Conservation (phyloP, 2,329 filamentous ascomycete genomes). For the Endoconidiophora laricicola region DNA sequence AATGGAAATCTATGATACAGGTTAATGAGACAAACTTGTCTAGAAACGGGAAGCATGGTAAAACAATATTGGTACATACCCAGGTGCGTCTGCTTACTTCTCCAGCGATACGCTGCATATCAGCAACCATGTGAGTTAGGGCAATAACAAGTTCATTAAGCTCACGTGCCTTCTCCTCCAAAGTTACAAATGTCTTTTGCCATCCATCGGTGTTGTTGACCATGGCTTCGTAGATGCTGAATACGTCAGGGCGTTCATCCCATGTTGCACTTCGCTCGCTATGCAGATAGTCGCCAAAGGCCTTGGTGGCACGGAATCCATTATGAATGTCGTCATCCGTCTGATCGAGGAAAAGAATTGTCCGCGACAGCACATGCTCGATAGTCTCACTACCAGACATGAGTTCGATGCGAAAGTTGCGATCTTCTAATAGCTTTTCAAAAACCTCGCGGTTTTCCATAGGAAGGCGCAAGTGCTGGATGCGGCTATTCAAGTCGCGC, state of each 20-base stretch:
- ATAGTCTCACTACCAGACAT: constrained; percentile 80
- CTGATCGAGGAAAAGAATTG: constrained; percentile 58
- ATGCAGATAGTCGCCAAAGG: constrained; percentile 60
- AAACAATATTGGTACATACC: constrained; percentile 31
- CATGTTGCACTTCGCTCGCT: constrained; percentile 45
- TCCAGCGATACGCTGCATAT: constrained; percentile 75
- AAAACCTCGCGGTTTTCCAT: constrained; percentile 71
- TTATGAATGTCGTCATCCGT: constrained; percentile 63
- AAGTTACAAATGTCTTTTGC: constrained; percentile 60
- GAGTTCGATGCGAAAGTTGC: constrained; percentile 64
- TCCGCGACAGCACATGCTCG: constrained; percentile 72
- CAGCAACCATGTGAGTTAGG: constrained; percentile 59
- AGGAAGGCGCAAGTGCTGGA: constrained; percentile 65
- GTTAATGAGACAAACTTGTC: neutral
- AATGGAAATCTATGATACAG: constrained; percentile 4
- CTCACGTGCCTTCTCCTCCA: constrained; percentile 55
- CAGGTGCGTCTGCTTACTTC: constrained; percentile 64
- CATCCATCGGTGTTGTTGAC: constrained; percentile 83
- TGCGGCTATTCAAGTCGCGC: constrained; percentile 62
- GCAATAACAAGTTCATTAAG: constrained; percentile 38
- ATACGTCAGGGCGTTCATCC: constrained; percentile 43
- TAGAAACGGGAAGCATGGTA: neutral
- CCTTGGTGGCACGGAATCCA: constrained; percentile 57
- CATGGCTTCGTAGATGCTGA: constrained; percentile 75
- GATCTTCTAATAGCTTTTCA: constrained; percentile 74